phyloP scores from a whole-genome alignment of 1,284 basidiomycete genomes.

The Sphaerobolus stellatus region DNA sequence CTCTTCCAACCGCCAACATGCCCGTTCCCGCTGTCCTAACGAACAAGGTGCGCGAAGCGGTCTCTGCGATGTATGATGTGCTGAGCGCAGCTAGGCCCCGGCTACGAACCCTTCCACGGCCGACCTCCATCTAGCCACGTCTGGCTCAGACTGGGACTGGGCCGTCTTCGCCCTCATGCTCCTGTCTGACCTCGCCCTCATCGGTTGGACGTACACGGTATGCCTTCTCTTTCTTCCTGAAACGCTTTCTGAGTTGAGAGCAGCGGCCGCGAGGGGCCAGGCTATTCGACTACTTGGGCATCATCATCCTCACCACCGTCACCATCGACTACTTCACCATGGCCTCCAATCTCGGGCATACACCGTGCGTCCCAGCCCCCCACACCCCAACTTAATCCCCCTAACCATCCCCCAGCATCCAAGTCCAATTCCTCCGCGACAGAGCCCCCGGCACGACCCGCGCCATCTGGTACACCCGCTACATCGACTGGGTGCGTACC shows the following conservation, averaged over 20 bases:
- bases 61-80: no score
- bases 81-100: no score
- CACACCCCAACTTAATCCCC: not conserved
- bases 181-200: conserved; percentile 36
- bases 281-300: conserved; percentile 48
- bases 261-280: conserved; percentile 39
- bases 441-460: conserved; percentile 36
- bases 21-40: no score
- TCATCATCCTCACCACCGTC: conserved; percentile 46
- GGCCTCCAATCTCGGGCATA: conserved; percentile 60
- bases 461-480: conserved; percentile 53
- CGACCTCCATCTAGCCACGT: conserved; percentile 38
- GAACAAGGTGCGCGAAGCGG: no score
- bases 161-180: conserved; percentile 53
- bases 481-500: conserved; percentile 47
- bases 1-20: no score
- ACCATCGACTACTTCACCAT: conserved; percentile 52
- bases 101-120: conserved; percentile 38
- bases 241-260: no score
- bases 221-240: conserved; percentile 4
- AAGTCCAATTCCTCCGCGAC: conserved; percentile 45
- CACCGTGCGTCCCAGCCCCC: no score
- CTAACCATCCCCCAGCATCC: conserved; percentile 21
- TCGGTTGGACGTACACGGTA: conserved; percentile 41
- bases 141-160: conserved; percentile 55